These are phyloP conservation scores for Solanum habrochaites DNA, from an alignment of 257 asterid genomes.

Conservation along the genomic window DNA sequence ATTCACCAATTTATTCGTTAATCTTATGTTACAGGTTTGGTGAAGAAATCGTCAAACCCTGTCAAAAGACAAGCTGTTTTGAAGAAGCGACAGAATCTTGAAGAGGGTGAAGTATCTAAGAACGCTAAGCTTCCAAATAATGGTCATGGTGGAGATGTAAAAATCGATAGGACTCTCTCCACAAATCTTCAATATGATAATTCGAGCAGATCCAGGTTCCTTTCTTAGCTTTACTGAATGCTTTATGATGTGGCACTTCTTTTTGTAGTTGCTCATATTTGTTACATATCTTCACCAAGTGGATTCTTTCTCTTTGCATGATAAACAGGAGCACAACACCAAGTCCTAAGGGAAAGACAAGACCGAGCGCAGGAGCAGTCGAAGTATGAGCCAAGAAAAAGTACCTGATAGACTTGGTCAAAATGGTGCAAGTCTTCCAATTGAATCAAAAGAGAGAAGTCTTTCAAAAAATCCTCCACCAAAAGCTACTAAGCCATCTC, in stretches of 20 bases:
- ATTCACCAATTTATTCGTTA: background rate
- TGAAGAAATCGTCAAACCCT: constrained; percentile 16
- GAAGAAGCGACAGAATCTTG: constrained; percentile 32
- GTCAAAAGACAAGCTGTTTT: constrained; percentile 10
- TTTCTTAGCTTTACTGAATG: background rate
- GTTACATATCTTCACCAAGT: background rate
- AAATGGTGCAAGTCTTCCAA: constrained; percentile 12
- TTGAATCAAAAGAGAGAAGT: constrained; percentile 20
- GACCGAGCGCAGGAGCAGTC: constrained; percentile 19
- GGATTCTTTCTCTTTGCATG: background rate
- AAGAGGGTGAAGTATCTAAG: constrained; percentile 56
- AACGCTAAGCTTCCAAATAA: constrained; percentile 29
- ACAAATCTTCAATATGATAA: constrained; percentile 15
- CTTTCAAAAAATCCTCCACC: constrained; percentile 31
- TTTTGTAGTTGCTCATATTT: background rate
- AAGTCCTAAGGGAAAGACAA: constrained; percentile 27
- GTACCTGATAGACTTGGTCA: constrained; percentile 15
- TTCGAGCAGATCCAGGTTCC: constrained; percentile 55
- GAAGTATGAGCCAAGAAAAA: constrained; percentile 35
- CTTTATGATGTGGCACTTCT: background rate
- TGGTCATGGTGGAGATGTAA: constrained; percentile 22
- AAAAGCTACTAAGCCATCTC: constrained; percentile 14
- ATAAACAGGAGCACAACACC: constrained; percentile 42
- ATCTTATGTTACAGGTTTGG: background rate
- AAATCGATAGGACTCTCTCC: constrained; percentile 15